Percentiles rank a stretch among this genome's conserved stretches.
Evolutionary conservation across 2,329 filamentous ascomycete genomes (phyloP).

Genomic region (Ophiosphaerella korrae): DNA sequence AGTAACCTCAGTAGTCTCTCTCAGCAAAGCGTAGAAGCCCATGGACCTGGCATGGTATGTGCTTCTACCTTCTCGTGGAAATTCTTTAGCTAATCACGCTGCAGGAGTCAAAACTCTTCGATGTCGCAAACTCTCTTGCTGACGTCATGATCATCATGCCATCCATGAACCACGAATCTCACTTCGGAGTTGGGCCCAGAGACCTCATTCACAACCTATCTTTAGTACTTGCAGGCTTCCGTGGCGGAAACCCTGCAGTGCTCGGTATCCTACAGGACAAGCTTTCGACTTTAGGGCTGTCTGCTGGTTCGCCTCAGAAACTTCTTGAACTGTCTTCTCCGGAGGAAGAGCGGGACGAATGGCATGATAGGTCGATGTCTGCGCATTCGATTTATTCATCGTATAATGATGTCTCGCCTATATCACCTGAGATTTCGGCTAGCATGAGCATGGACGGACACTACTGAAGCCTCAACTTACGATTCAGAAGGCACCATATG

Average conservation of each 20-base stretch:
- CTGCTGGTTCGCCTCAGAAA: slow-evolving; percentile 35
- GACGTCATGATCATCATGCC: slow-evolving; percentile 47
- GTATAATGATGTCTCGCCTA: slow-evolving; percentile 4
- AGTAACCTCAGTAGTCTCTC: slow-evolving; percentile 37
- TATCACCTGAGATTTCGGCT: slow-evolving; percentile 18
- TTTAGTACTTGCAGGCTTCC: slow-evolving; percentile 34
- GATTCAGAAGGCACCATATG: no score
- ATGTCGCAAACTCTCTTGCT: slow-evolving; percentile 43
- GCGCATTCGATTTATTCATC: slow-evolving; percentile 20
- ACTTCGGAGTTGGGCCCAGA: slow-evolving; percentile 38
- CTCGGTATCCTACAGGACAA: slow-evolving; percentile 42
- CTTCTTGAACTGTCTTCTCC: slow-evolving; percentile 39
- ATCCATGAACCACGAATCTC: slow-evolving; percentile 36
- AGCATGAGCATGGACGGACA: slow-evolving; percentile 24
- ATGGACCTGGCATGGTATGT: slow-evolving; percentile 44
- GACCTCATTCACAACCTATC: slow-evolving; percentile 43
- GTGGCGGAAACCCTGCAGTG: slow-evolving; percentile 43
- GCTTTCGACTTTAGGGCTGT: slow-evolving; percentile 32
- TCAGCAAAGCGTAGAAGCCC: slow-evolving; percentile 40
- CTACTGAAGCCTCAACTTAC: slow-evolving; percentile 4
- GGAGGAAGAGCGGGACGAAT: slow-evolving; percentile 37
- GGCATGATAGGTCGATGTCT: slow-evolving; percentile 26
- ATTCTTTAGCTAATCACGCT: not conserved
- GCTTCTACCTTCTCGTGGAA: not conserved
- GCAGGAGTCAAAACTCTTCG: slow-evolving; percentile 44